Evolutionary conservation across 1,139 yeast species (phyloP).

Genomic region (Geotrichum aggregatum): DNA sequence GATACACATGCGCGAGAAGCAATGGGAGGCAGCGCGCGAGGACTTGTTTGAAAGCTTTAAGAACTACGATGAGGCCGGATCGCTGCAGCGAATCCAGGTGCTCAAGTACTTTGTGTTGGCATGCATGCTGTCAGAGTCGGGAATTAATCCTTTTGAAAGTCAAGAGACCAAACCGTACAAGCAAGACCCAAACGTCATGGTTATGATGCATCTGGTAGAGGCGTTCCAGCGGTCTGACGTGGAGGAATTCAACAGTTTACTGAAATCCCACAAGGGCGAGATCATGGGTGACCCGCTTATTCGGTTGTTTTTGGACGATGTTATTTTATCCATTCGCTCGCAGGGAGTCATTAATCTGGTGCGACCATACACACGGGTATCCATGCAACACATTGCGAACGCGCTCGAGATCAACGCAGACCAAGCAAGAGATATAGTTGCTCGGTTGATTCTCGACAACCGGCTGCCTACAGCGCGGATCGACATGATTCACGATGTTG

Average conservation of each 20-base stretch:
- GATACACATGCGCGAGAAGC: slow-evolving; percentile 56
- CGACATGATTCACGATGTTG: slow-evolving; percentile 36
- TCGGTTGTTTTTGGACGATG: slow-evolving; percentile 33
- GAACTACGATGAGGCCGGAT: slow-evolving; percentile 76
- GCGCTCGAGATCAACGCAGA: slow-evolving; percentile 30
- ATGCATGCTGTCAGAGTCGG: slow-evolving; percentile 58
- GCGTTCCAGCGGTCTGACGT: slow-evolving; percentile 41
- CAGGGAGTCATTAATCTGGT: slow-evolving; percentile 40
- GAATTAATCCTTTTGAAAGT: slow-evolving; percentile 60
- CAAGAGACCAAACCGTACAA: slow-evolving; percentile 47
- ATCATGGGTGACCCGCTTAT: slow-evolving; percentile 32
- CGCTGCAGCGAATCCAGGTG: slow-evolving; percentile 49
- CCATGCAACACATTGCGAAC: slow-evolving; percentile 36
- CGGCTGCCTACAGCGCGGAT: slow-evolving; percentile 44
- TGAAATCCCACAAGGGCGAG: slow-evolving; percentile 32
- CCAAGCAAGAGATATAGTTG: slow-evolving; percentile 43
- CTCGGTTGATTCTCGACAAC: slow-evolving; percentile 47
- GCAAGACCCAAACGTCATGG: slow-evolving; percentile 39
- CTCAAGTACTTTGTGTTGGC: slow-evolving; percentile 62
- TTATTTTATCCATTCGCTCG: slow-evolving; percentile 37
- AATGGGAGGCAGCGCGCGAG: slow-evolving; percentile 58
- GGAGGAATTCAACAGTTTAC: slow-evolving; percentile 36
- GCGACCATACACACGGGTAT: slow-evolving; percentile 41
- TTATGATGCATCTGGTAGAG: slow-evolving; percentile 40
- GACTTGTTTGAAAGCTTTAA: slow-evolving; percentile 72